Evolutionary conservation across 495 filamentous ascomycete species (phyloP).

Genomic region (Poronia punctata): DNA sequence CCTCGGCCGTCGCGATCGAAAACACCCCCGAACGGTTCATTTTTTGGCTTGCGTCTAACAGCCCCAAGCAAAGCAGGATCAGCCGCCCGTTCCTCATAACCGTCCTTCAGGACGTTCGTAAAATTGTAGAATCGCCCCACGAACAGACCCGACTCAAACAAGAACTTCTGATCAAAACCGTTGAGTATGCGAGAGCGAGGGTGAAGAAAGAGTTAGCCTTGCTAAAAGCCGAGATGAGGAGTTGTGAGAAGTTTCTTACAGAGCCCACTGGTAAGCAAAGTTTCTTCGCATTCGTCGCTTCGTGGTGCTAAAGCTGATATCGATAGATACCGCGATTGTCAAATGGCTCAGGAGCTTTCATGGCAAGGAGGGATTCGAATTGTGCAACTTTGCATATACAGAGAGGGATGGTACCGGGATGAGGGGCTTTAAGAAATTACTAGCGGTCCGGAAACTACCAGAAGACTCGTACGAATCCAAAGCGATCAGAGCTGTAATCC

Average conservation of each 20-base stretch:
- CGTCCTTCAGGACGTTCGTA: background rate
- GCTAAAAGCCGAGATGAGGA: background rate
- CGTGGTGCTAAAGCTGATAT: background rate
- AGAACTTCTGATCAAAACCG: conserved; percentile 1
- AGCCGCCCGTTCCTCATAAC: conserved; percentile 14
- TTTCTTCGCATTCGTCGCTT: background rate
- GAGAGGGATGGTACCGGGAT: conserved; percentile 6
- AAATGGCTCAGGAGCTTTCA: conserved; percentile 8
- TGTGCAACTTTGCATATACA: conserved; percentile 9
- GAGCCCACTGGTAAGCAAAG: background rate
- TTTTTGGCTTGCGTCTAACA: conserved; percentile 30
- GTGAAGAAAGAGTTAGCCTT: conserved; percentile 13
- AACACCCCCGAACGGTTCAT: conserved; percentile 13
- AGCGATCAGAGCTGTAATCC: background rate
- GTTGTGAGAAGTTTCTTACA: background rate
- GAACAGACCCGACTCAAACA: background rate
- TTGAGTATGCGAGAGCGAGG: conserved; percentile 5
- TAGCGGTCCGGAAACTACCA: background rate
- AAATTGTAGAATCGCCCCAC: background rate
- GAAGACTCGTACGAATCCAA: background rate
- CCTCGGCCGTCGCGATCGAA: conserved; percentile 28
- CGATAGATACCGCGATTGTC: conserved; percentile 5
- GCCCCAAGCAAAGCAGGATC: background rate
- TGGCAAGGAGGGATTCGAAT: background rate
- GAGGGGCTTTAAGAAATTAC: background rate